Conservation (phyloP, 352 stramenopile species). For the Pythium aquatile region DNA sequence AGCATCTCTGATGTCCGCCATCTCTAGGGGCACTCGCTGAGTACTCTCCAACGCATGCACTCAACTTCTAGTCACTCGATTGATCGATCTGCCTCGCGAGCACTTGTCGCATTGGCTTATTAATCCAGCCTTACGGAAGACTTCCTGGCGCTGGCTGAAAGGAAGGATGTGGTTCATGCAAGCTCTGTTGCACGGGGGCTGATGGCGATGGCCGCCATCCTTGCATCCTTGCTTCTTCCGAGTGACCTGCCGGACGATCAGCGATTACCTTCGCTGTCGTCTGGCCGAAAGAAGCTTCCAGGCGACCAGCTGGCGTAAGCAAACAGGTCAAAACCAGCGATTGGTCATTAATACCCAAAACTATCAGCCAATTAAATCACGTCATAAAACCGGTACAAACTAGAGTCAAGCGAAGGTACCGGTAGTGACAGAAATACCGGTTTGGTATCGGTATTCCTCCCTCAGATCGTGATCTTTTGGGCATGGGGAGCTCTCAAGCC, state of each 20-base stretch:
- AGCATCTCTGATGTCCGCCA: too few relatives aligned
- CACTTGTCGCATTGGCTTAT: background rate
- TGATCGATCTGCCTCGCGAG: background rate
- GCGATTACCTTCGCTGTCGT: background rate
- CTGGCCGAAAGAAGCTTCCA: background rate
- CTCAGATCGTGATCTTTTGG: background rate
- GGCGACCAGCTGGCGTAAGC: background rate
- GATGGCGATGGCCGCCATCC: background rate
- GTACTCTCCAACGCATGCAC: background rate
- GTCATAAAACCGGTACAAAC: background rate
- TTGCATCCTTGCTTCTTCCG: background rate
- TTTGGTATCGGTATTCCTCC: constrained; percentile 1
- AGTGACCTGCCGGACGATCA: background rate
- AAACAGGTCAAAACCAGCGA: background rate
- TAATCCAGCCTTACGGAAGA: background rate
- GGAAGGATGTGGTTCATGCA: background rate
- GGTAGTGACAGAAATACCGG: background rate
- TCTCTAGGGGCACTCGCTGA: background rate
- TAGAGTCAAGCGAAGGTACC: background rate
- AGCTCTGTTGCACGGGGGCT: background rate
- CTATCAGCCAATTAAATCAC: too few relatives aligned
- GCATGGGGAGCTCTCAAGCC: background rate
- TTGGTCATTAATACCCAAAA: background rate
- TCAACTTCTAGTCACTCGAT: background rate
- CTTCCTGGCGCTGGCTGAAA: background rate